These are phyloP conservation scores for Aspergillus fructus DNA, from an alignment of 2,329 filamentous ascomycete species.

Conservation along the genomic window DNA sequence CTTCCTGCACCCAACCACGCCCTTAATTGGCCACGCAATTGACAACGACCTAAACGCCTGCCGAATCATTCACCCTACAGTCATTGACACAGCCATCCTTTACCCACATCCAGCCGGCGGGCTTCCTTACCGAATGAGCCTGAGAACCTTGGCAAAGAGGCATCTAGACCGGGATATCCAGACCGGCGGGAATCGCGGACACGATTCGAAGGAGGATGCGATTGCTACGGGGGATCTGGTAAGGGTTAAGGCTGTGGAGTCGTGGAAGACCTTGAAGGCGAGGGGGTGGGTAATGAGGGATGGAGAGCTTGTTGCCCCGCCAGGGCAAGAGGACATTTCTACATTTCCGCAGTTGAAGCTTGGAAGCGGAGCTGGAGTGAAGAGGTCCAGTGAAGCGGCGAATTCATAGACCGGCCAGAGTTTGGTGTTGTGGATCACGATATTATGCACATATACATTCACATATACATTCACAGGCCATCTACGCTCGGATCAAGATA, in stretches of 20 bases:
- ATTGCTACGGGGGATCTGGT: slow-evolving; percentile 85
- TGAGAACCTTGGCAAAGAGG: slow-evolving; percentile 72
- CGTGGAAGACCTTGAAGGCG: slow-evolving; percentile 67
- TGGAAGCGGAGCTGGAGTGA: slow-evolving; percentile 25
- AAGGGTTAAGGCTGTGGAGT: slow-evolving; percentile 64
- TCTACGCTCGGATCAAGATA: background rate
- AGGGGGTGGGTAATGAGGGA: slow-evolving; percentile 66
- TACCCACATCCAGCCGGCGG: slow-evolving; percentile 78
- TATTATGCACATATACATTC: background rate
- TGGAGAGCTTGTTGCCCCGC: slow-evolving; percentile 41
- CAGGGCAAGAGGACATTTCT: slow-evolving; percentile 14
- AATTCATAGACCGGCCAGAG: background rate
- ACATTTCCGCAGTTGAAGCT: slow-evolving; percentile 15
- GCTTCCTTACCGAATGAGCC: slow-evolving; percentile 71
- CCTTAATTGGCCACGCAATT: slow-evolving; percentile 86
- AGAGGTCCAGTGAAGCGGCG: slow-evolving; percentile 16
- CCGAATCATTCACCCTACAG: slow-evolving; percentile 77
- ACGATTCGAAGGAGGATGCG: slow-evolving; percentile 92
- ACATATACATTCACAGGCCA: background rate
- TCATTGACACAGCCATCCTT: slow-evolving; percentile 82
- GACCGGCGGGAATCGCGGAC: slow-evolving; percentile 63
- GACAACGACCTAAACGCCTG: slow-evolving; percentile 92
- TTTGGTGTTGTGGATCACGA: background rate
- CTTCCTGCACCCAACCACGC: slow-evolving; percentile 72
- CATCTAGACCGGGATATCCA: slow-evolving; percentile 78